Base-by-base conservation (phyloP, 371 early-diverging fungal species). In the Conidiobolus incongruus region DNA sequence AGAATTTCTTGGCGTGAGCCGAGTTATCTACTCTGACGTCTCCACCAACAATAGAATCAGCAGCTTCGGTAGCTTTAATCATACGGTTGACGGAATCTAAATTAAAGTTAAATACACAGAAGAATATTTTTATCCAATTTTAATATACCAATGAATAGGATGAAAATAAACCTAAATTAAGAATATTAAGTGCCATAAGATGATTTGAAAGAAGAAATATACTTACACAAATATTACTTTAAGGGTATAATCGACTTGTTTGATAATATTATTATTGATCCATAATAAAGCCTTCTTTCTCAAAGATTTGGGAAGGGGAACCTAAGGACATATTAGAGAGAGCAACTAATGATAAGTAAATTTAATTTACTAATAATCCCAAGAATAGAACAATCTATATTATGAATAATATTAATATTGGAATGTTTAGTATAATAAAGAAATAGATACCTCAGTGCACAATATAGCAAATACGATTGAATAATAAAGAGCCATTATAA, bases 1-100 rank as follows among this genome's bases (percentile, higher is more conserved):
- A 84, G 52, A 89, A 85, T 51, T 73, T 71, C 50, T 68, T 70
- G 7, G 78, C 69, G 48, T 72, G 68, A 24, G 68, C 54, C 47
- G 61, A 66, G 28, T 75, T 62, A 42, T 79, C 74, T n/a, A 60
- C 51, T 28, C 63, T 61, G 35, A 61, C 54, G 33, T 65, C 67
- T 35, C 53, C 55, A n/a, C n/a, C n/a, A n/a, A n/a, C n/a, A 16
- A 49, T 46, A 3, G 34, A 23, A 54, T 53, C 64, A 28, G 34
- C 47, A n/a, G 55, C 53, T 12, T 59, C 54, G 23, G 72, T 62
- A 17, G 69, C 68, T 50, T 63, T 64, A 43, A 63, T 61, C 39
- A 76, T 69, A 26, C 78, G 70, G 51, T 76, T 75, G 26, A 77
- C 58, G 12, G 81, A 64, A 56, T 81, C 80, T 68, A 50, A 11